Evolutionary conservation across 176 grass and related monocot genomes (phyloP).

Genomic region (Rhynchospora tenuis): DNA sequence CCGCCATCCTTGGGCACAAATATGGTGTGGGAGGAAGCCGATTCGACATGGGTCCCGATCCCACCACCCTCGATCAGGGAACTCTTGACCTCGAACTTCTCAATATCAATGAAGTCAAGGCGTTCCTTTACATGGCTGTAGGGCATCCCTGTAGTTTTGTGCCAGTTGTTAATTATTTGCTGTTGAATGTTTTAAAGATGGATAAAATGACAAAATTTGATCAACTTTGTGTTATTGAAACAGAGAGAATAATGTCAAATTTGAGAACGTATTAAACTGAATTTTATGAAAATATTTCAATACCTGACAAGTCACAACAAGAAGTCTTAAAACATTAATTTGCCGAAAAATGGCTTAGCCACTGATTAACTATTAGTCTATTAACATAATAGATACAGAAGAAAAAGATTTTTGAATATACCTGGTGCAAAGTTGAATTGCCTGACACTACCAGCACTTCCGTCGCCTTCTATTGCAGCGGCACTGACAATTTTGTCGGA

Average conservation of each 20-base stretch:
- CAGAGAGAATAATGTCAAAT: no score
- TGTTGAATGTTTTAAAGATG: not conserved
- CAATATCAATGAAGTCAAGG: conserved; percentile 51
- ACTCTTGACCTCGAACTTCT: conserved; percentile 48
- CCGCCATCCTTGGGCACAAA: conserved; percentile 45
- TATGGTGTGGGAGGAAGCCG: conserved; percentile 40
- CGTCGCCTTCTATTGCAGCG: conserved; percentile 33
- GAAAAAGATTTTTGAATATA: conserved; percentile 4
- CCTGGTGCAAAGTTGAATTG: conserved; percentile 78
- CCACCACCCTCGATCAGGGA: conserved; percentile 55
- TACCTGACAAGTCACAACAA: not conserved
- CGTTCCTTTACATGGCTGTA: conserved; percentile 51
- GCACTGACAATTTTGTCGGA: conserved; percentile 43
- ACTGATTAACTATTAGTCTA: not conserved
- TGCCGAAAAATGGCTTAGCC: not conserved
- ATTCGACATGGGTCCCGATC: conserved; percentile 40
- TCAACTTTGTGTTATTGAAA: no score
- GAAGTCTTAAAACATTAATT: not conserved
- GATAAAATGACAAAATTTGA: not conserved
- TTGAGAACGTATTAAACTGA: no score
- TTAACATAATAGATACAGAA: not conserved
- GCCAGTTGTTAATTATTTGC: not conserved
- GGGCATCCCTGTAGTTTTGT: conserved; percentile 35
- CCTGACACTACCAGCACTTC: conserved; percentile 45
- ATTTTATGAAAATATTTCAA: not conserved